Conservation (phyloP, 2,329 filamentous ascomycete species). For the Didymella keratinophila region DNA sequence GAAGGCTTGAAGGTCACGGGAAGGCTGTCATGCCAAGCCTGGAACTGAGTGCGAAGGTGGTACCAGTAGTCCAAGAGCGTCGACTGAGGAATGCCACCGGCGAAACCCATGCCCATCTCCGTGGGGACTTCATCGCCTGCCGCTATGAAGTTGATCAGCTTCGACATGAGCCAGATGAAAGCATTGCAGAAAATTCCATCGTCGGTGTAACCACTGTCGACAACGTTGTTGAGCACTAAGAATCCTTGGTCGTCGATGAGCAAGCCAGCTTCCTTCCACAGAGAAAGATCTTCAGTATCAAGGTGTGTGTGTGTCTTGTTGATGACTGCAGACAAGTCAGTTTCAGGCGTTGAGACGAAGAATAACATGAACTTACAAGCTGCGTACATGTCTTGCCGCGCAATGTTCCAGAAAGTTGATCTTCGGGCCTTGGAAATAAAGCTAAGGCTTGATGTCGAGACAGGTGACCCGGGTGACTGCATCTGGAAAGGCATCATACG, state of each 20-base stretch:
- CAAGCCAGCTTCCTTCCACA: constrained; percentile 71
- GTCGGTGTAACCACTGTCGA: constrained; percentile 52
- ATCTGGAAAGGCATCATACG: constrained; percentile 57
- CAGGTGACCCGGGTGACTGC: constrained; percentile 48
- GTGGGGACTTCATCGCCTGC: constrained; percentile 61
- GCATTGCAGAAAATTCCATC: constrained; percentile 69
- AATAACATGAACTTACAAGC: constrained; percentile 58
- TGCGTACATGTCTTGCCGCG: constrained; percentile 70
- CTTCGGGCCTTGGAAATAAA: constrained; percentile 62
- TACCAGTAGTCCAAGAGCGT: constrained; percentile 62
- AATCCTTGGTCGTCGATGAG: constrained; percentile 63
- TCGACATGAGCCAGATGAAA: constrained; percentile 70
- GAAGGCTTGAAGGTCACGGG: constrained; percentile 67
- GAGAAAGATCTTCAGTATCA: constrained; percentile 66
- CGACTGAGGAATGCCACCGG: constrained; percentile 57
- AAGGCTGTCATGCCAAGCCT: constrained; percentile 66
- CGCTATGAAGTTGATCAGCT: constrained; percentile 71
- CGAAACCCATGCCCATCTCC: constrained; percentile 50
- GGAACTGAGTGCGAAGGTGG: constrained; percentile 63
- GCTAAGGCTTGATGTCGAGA: constrained; percentile 34
- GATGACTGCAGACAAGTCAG: constrained; percentile 54
- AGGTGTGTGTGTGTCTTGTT: constrained; percentile 68
- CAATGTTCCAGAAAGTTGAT: constrained; percentile 73
- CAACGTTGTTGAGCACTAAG: constrained; percentile 56
- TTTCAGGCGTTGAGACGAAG: not conserved